These are phyloP conservation scores for Penicillium decumbens DNA, from an alignment of 2,329 filamentous ascomycete genomes.

Conservation along the genomic window DNA sequence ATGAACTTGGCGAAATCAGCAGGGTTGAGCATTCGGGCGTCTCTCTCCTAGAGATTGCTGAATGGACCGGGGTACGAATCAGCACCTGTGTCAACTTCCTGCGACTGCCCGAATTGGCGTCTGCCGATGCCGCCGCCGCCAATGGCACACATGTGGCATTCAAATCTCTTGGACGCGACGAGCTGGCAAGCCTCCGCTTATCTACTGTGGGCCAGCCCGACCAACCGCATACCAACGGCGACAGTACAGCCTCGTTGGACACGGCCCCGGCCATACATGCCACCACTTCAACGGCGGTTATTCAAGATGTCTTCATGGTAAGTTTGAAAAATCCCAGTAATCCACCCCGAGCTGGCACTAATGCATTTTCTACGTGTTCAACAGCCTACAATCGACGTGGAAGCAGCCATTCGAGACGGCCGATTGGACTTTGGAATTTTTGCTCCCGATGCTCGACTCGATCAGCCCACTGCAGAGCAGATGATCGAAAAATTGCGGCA, in stretches of 20 bases:
- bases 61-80: slow-evolving; percentile 69
- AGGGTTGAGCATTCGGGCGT: slow-evolving; percentile 53
- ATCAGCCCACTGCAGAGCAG: slow-evolving; percentile 7
- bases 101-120: slow-evolving; percentile 45
- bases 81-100: slow-evolving; percentile 80
- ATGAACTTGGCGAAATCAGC: slow-evolving; percentile 61
- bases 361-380: slow-evolving; percentile 14
- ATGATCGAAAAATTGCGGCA: slow-evolving; percentile 15
- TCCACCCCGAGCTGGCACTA: slow-evolving; percentile 7
- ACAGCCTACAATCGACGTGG: slow-evolving; percentile 25
- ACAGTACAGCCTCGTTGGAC: slow-evolving; percentile 7
- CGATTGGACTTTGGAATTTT: slow-evolving; percentile 23
- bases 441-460: slow-evolving; percentile 14
- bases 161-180: slow-evolving; percentile 10
- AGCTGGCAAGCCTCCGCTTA: slow-evolving; percentile 6
- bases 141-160: slow-evolving; percentile 3
- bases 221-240: slow-evolving; percentile 9
- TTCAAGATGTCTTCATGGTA: slow-evolving; percentile 16
- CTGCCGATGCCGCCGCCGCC: slow-evolving; percentile 3
- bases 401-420: slow-evolving; percentile 21
- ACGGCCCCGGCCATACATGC: slow-evolving; percentile 2
- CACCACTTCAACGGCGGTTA: slow-evolving; percentile 9
- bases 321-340: slow-evolving; percentile 12
- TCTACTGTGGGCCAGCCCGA: not conserved
- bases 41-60: slow-evolving; percentile 64